Evolutionary conservation across 2,329 filamentous ascomycete genomes (phyloP).

Genomic region (Penicillium janthinellum): DNA sequence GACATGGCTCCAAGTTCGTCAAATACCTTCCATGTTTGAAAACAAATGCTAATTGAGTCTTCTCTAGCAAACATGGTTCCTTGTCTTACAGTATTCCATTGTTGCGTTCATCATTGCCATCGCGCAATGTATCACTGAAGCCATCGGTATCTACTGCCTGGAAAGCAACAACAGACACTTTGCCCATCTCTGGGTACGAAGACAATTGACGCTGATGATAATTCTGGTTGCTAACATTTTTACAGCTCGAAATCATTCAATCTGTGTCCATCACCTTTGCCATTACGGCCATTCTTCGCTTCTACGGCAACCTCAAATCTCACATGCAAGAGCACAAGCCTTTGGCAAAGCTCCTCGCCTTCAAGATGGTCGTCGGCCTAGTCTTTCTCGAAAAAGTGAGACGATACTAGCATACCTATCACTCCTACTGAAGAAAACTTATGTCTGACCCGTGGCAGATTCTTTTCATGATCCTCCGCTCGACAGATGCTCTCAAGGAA

Average conservation of each 20-base stretch:
- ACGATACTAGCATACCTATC: neutral
- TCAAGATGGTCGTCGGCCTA: conserved; percentile 39
- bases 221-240: neutral
- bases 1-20: conserved; percentile 30
- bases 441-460: conserved; percentile 21
- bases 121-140: conserved; percentile 35
- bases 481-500: conserved; percentile 24
- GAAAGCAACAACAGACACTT: conserved; percentile 36
- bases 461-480: conserved; percentile 33
- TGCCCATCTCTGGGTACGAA: conserved; percentile 40
- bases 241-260: conserved; percentile 19
- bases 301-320: conserved; percentile 30
- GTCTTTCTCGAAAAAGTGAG: conserved; percentile 34
- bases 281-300: conserved; percentile 28
- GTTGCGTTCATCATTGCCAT: conserved; percentile 29
- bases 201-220: too few relatives aligned
- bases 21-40: neutral
- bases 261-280: conserved; percentile 28
- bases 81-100: conserved; percentile 47
- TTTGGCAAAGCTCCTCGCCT: conserved; percentile 36
- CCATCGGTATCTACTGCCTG: conserved; percentile 32
- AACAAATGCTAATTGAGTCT: neutral
- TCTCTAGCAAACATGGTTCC: conserved; percentile 35
- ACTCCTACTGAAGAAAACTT: neutral
- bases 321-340: conserved; percentile 33